Conservation (phyloP, 2,329 filamentous ascomycete genomes). For the Trichoderma atrobrunneum region DNA sequence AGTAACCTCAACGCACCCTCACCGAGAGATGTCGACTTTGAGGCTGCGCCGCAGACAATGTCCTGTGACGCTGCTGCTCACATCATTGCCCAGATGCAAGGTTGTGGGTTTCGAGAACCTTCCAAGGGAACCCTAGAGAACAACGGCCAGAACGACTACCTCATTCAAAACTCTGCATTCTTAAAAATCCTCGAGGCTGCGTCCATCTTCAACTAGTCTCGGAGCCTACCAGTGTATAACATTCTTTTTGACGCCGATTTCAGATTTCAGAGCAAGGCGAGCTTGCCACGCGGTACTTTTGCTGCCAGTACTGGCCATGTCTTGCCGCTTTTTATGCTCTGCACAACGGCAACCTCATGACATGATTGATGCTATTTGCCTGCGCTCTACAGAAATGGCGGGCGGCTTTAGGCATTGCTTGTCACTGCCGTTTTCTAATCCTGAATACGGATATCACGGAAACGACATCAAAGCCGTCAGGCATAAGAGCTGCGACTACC, state of each 20-base stretch:
- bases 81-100: slow-evolving; percentile 42
- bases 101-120: slow-evolving; percentile 29
- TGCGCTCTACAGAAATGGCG: not conserved
- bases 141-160: slow-evolving; percentile 27
- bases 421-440: not conserved
- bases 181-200: slow-evolving; percentile 34
- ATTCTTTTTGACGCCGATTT: not conserved
- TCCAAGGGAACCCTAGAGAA: slow-evolving; percentile 34
- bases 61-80: slow-evolving; percentile 35
- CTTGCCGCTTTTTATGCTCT: not conserved
- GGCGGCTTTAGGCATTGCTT: not conserved
- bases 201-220: slow-evolving; percentile 17
- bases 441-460: not conserved
- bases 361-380: not conserved
- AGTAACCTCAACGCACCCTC: slow-evolving; percentile 18
- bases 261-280: not conserved
- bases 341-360: not conserved
- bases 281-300: not conserved
- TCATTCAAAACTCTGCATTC: slow-evolving; percentile 36
- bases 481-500: not conserved
- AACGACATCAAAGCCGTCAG: not conserved
- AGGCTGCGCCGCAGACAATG: slow-evolving; percentile 35
- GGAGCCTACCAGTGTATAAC: not conserved
- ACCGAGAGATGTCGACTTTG: slow-evolving; percentile 20
- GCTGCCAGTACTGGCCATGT: not conserved